phyloP scores from a whole-genome alignment of 2,329 filamentous ascomycete species.

The Xylariomycetidae sp. region DNA sequence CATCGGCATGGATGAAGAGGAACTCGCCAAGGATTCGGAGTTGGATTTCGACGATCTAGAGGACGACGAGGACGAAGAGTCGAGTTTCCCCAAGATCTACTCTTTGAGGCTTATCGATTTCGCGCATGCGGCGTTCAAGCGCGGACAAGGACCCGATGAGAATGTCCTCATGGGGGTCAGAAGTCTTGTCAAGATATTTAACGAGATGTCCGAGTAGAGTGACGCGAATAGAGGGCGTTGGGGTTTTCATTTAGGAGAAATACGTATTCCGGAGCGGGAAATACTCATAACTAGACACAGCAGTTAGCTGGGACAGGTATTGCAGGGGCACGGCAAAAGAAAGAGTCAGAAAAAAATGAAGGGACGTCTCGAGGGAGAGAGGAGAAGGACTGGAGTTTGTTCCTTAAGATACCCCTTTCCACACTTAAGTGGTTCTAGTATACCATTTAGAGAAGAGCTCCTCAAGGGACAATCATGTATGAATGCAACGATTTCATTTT shows the following conservation, averaged over 20 bases:
- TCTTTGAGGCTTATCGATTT: slow-evolving; percentile 92
- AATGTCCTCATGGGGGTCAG: slow-evolving; percentile 73
- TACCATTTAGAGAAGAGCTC: background rate
- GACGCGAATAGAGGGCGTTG: background rate
- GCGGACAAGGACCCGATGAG: slow-evolving; percentile 79
- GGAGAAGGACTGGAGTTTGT: too few relatives aligned
- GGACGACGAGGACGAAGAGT: slow-evolving; percentile 52
- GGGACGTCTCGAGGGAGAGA: background rate
- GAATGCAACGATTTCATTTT: background rate
- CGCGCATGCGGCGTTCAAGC: slow-evolving; percentile 82
- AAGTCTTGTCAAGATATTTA: slow-evolving; percentile 67
- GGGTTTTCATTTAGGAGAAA: too few relatives aligned
- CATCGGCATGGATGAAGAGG: slow-evolving; percentile 45
- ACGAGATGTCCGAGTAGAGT: slow-evolving; percentile 46
- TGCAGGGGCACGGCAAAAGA: background rate
- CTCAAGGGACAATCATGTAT: background rate
- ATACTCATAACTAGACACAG: too few relatives aligned
- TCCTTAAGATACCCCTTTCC: background rate
- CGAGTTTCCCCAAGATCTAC: slow-evolving; percentile 52
- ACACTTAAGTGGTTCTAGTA: too few relatives aligned
- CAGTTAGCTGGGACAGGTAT: background rate
- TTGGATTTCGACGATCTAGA: slow-evolving; percentile 31
- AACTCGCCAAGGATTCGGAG: slow-evolving; percentile 27
- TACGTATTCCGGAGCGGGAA: too few relatives aligned
- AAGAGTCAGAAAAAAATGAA: too few relatives aligned